These are phyloP conservation scores for Coemansia sp. DNA, from an alignment of 192 early-diverging fungal genomes.

Conservation along the genomic window DNA sequence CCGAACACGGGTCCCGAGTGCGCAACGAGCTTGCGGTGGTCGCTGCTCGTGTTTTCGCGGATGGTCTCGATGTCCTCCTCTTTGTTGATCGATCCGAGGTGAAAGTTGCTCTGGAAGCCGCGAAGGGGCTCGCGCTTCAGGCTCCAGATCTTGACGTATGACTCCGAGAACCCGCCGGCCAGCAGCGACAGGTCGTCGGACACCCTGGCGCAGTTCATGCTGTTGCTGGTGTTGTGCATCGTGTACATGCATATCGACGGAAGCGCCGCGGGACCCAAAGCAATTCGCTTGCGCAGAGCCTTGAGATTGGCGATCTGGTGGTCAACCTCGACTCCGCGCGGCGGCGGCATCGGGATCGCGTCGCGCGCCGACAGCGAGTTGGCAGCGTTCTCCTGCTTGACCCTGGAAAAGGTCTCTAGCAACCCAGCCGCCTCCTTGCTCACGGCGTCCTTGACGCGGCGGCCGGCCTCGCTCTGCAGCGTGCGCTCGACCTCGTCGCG, in stretches of 20 bases:
- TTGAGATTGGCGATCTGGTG: constrained; percentile 73
- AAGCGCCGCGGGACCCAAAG: constrained; percentile 62
- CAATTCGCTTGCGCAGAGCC: constrained; percentile 72
- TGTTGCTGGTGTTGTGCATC: constrained; percentile 88
- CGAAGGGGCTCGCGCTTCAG: constrained; percentile 71
- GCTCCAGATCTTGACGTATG: constrained; percentile 90
- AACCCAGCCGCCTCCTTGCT: constrained; percentile 40
- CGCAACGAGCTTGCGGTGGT: constrained; percentile 71
- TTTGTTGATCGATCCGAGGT: constrained; percentile 55
- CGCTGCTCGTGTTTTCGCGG: constrained; percentile 59
- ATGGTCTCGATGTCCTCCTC: constrained; percentile 59
- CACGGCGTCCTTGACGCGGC: constrained; percentile 21
- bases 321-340: constrained; percentile 72
- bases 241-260: constrained; percentile 94
- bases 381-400: constrained; percentile 61
- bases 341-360: constrained; percentile 36
- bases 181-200: constrained; percentile 79
- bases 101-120: constrained; percentile 62
- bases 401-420: constrained; percentile 56
- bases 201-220: constrained; percentile 78
- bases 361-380: constrained; percentile 58
- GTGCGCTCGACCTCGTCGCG: constrained; percentile 78
- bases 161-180: constrained; percentile 92
- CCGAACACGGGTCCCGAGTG: constrained; percentile 92
- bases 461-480: constrained; percentile 65